A percentile compares a stretch with the other conserved stretches of the same genome.
phyloP scores from a whole-genome alignment of 1,139 yeast genomes.

The Taphrina confusa region DNA sequence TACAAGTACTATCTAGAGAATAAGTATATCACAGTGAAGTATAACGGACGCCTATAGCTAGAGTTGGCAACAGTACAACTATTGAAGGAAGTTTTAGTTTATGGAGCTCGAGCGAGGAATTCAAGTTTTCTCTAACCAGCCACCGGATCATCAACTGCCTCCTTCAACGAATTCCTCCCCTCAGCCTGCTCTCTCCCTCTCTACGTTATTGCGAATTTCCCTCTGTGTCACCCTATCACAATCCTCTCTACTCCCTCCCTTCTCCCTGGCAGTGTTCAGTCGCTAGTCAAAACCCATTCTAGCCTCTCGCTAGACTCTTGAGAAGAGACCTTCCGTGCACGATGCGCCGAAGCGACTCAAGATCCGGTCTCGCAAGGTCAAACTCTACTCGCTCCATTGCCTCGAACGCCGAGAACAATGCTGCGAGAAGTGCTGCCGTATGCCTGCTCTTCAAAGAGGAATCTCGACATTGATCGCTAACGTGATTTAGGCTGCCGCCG shows the following conservation, averaged over 20 bases:
- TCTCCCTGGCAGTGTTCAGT: no score
- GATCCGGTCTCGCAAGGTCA: constrained; percentile 18
- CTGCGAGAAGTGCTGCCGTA: constrained; percentile 28
- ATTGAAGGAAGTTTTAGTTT: no score
- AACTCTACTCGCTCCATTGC: constrained; percentile 19
- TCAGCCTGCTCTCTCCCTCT: no score
- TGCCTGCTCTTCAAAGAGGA: background rate
- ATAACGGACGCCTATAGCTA: no score
- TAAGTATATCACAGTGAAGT: no score
- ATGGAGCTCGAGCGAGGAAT: no score
- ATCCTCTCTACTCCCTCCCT: no score
- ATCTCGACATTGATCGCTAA: background rate
- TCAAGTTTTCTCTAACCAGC: background rate
- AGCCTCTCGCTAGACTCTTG: no score
- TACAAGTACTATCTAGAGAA: no score
- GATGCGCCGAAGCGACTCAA: constrained; percentile 20
- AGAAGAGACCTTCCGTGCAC: background rate
- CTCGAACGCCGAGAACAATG: constrained; percentile 28
- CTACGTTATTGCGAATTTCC: no score
- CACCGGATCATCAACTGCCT: background rate
- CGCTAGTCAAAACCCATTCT: no score
- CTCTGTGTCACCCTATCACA: constrained; percentile 1
- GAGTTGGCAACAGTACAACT: no score
- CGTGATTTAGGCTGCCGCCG: constrained; percentile 29
- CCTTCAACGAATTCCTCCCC: background rate